Base-by-base conservation (phyloP, 306 rosid species). In the Castanea sativa region DNA sequence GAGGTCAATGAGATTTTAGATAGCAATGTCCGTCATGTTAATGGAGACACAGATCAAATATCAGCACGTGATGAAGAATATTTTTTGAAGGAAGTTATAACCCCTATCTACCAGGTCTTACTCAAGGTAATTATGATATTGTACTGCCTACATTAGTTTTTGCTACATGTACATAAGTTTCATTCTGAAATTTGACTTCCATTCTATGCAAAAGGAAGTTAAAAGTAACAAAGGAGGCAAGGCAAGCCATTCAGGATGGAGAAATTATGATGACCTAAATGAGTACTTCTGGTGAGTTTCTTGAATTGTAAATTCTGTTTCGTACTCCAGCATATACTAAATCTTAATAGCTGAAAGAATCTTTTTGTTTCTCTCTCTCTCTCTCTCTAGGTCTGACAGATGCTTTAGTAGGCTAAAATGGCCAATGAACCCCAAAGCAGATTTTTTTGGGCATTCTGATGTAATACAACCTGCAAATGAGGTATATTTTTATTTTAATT, bases 201-300 rank as follows among this genome's bases (percentile, higher is more conserved):
- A 27, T 83, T 78, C 84, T 83, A 79, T 82, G 82, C 71, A 83
- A 82, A 83, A 95, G 99, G 99, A 95, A 91, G 85, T 92, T 79
- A 90, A 90, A 87, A 93, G 99, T 88, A 87, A 89, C 85, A 91
- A 90, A 83, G 83, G 80, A 77, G 99, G 99, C 80, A 91, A 83
- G 88, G 97, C 85, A 43, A 95, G 99, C 80, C 99, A 95, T 85
- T 75, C 99, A 85, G 87, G 81, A 33, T 95, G 99, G 99, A 92
- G 99, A 93, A 95, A 95, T 76, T 95, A 95, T 79, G 99, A 95
- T 86, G 99, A 95, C 81, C 89, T 95, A 71, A 95, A 95, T 60
- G 99, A 95, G 81, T 95, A 95, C 83, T 95, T 95, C 76, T 95
- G 99, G 99, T 95, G 77, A 81, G 89, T 29, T 70, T 80, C 32